Conservation (phyloP, 257 asterid species). For the Solanum medicagineum region DNA sequence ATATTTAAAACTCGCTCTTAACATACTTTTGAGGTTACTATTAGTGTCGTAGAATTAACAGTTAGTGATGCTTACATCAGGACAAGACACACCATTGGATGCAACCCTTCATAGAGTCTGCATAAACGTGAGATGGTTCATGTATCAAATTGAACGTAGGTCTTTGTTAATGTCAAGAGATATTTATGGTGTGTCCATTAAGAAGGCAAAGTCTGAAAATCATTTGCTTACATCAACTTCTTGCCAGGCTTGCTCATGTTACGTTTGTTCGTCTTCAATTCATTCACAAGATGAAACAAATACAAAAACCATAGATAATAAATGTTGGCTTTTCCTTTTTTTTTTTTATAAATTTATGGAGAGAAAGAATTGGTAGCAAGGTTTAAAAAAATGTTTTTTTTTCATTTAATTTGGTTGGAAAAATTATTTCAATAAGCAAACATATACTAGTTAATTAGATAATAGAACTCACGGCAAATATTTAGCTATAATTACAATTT, state of each 20-base stretch:
- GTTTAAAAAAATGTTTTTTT: not conserved
- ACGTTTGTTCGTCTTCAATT: not conserved
- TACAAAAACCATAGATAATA: not conserved
- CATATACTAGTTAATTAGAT: too few species aligned
- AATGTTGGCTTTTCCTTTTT: not conserved
- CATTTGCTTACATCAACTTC: slow-evolving; percentile 1
- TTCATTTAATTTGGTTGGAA: not conserved
- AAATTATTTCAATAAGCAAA: not conserved
- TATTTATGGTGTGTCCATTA: not conserved
- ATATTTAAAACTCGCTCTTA: not conserved
- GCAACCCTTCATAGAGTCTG: not conserved
- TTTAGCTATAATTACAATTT: too few species aligned
- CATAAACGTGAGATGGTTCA: rapidly evolving
- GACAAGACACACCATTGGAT: not conserved
- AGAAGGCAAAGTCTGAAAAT: slow-evolving; percentile 24
- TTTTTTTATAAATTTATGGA: not conserved
- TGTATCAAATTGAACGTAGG: not conserved
- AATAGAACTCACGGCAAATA: too few species aligned
- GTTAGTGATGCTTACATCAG: not conserved
- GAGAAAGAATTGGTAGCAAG: not conserved
- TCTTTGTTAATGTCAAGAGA: slow-evolving; percentile 15
- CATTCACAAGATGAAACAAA: not conserved
- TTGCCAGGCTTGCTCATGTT: not conserved
- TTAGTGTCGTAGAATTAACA: not conserved
- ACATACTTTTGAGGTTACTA: too few species aligned